Evolutionary conservation across 1,284 basidiomycete genomes (phyloP), one percentile per base, ranked within the genome.

Genomic region (Cystobasidiaceae sp.): DNA sequence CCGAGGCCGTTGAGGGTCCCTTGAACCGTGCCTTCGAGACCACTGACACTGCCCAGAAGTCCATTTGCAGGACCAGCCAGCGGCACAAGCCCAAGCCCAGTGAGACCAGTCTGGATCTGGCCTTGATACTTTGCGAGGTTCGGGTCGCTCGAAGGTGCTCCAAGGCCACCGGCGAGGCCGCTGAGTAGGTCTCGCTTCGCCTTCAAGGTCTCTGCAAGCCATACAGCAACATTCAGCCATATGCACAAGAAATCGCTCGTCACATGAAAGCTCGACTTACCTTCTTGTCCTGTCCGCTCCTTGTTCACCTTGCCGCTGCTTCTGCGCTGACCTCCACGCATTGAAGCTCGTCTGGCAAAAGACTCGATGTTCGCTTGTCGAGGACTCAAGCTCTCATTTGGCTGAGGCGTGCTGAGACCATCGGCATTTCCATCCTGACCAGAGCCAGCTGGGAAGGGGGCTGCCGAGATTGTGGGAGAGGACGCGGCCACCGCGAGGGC

Each of bases 371-470:
- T 46, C 19, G 28, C 17, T 50, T 44, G 27, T 30, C 58, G 45
- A 9, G 58, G 58, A 37, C 19, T 25, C 1, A 60, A 25, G 23
- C 25, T 50, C 9, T 28, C 58, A 50, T 60, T 45, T 9, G 58
- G 58, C 17, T 60, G 43, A 28, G 58, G 58, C 9, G 43, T 60
- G 8, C 21, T 37, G 1, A 60, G n/a, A 5, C 21, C 39, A 25
- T 33, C 58, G 13, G 45, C 30, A 33, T 27, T 50, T 3, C 11
- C 39, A 19, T 28, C 41, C n/a, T 30, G 28, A 4, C 46, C 46
- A 43, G 45, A 32, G 5, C 41, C 58, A 17, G 45, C 44, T 48
- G 58, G 58, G 58, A 60, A 60, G 58, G 58, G 58, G 37, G 58
- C 58, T 13, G 58, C 58, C 11, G 45, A 34, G 33, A 60, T 50